These are phyloP conservation scores for Copromyces sp. DNA, from an alignment of 495 filamentous ascomycete genomes.

Conservation along the genomic window DNA sequence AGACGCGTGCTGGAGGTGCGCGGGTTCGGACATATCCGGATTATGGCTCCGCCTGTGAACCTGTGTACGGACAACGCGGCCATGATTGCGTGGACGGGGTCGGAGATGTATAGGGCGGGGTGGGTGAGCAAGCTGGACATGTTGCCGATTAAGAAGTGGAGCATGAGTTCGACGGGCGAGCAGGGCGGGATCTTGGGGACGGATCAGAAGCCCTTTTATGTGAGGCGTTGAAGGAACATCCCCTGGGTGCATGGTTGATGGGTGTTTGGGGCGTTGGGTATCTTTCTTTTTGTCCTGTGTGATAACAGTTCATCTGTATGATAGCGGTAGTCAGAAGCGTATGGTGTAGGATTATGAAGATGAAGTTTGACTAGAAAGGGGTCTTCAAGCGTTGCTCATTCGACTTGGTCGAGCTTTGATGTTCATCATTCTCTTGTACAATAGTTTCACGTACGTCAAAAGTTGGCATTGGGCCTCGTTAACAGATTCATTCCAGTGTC, in stretches of 20 bases:
- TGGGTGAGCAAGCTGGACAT: conserved; percentile 52
- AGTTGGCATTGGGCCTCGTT: neutral
- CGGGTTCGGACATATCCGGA: conserved; percentile 49
- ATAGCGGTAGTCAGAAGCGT: neutral
- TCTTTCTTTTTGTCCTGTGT: neutral
- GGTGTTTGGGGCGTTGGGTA: neutral
- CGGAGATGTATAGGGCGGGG: conserved; percentile 83
- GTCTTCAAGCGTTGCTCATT: neutral
- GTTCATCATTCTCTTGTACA: conserved; percentile 18
- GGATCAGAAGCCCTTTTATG: conserved; percentile 17
- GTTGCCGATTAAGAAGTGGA: conserved; percentile 62
- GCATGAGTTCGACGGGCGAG: conserved; percentile 51
- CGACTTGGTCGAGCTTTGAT: conserved; percentile 6
- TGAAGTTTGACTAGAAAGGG: neutral
- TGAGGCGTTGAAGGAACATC: neutral
- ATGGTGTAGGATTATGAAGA: neutral
- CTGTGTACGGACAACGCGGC: conserved; percentile 92
- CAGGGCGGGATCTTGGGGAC: conserved; percentile 43
- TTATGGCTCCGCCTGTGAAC: conserved; percentile 61
- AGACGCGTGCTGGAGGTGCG: conserved; percentile 49
- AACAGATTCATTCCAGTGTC: neutral
- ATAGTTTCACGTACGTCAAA: conserved; percentile 9
- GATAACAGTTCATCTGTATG: neutral
- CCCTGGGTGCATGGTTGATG: neutral
- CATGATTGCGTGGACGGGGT: conserved; percentile 95